phyloP scores from a whole-genome alignment of 1,284 basidiomycete species.

The Cryptococcus sp. region DNA sequence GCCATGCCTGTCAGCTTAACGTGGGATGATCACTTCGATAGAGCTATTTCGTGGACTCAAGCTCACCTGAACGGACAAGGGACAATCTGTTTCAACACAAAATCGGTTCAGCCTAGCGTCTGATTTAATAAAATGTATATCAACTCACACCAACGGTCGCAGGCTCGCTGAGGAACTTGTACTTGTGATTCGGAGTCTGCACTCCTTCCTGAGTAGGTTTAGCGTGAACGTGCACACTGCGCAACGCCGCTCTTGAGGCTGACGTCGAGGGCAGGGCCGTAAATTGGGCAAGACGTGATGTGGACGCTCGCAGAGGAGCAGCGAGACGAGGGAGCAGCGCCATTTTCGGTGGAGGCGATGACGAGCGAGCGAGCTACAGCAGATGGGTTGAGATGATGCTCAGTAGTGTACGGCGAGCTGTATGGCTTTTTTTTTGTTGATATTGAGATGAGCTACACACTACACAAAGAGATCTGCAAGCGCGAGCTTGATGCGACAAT shows the following conservation, averaged over 20 bases:
- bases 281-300: too few relatives aligned
- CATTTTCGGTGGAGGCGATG: too few relatives aligned
- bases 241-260: neutral
- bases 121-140: neutral
- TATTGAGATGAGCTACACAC: too few relatives aligned
- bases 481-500: too few relatives aligned
- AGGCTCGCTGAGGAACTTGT: constrained; percentile 65
- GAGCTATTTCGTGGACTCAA: too few relatives aligned
- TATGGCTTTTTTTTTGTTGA: too few relatives aligned
- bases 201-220: constrained; percentile 13
- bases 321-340: too few relatives aligned
- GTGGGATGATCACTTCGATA: constrained; percentile 4
- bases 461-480: too few relatives aligned
- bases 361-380: too few relatives aligned
- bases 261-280: neutral
- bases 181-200: constrained; percentile 37
- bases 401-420: too few relatives aligned
- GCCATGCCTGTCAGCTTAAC: constrained; percentile 4
- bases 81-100: constrained; percentile 58
- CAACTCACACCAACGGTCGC: constrained; percentile 67
- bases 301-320: too few relatives aligned
- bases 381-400: too few relatives aligned
- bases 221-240: constrained; percentile 10
- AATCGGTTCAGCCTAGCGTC: constrained; percentile 4
- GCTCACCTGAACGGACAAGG: constrained; percentile 71